Evolutionary conservation across 495 filamentous ascomycete genomes (phyloP).

Genomic region (Annulohypoxylon maeteangense): DNA sequence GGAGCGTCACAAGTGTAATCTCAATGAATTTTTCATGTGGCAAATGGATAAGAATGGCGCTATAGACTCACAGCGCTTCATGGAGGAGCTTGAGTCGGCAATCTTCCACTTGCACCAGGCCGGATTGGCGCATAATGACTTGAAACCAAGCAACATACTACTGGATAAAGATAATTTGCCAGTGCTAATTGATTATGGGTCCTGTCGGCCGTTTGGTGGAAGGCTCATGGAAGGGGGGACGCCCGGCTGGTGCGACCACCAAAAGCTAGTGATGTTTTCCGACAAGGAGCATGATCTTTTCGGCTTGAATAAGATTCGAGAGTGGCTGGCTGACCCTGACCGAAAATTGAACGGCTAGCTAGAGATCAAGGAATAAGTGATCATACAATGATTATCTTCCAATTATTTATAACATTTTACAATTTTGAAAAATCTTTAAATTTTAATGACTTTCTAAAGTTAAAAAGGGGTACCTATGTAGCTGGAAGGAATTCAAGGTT

Average conservation of each 20-base stretch:
- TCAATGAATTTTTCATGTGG: slow-evolving; percentile 12
- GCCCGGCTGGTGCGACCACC: slow-evolving; percentile 36
- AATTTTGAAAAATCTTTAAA: too few species aligned
- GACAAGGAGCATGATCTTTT: slow-evolving; percentile 15
- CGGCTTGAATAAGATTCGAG: slow-evolving; percentile 11
- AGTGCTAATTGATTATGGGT: slow-evolving; percentile 52
- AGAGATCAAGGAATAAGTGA: slow-evolving; percentile 10
- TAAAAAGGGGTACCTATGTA: too few species aligned
- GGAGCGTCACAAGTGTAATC: slow-evolving; percentile 14
- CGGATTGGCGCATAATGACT: slow-evolving; percentile 54
- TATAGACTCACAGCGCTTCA: slow-evolving; percentile 33
- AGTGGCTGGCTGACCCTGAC: slow-evolving; percentile 7
- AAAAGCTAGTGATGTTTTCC: slow-evolving; percentile 12
- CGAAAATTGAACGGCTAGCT: not conserved
- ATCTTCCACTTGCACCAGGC: slow-evolving; percentile 48
- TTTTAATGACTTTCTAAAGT: too few species aligned
- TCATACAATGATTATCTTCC: not conserved
- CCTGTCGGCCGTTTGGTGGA: slow-evolving; percentile 39
- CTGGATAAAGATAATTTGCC: slow-evolving; percentile 43
- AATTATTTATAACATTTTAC: too few species aligned
- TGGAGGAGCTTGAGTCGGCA: slow-evolving; percentile 46
- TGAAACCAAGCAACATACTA: slow-evolving; percentile 55
- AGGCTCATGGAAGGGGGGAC: slow-evolving; percentile 44
- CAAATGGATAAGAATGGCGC: slow-evolving; percentile 13
- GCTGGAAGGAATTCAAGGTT: too few species aligned